phyloP scores from a whole-genome alignment of 106 monocot species.

The Amphibolis antarctica region DNA sequence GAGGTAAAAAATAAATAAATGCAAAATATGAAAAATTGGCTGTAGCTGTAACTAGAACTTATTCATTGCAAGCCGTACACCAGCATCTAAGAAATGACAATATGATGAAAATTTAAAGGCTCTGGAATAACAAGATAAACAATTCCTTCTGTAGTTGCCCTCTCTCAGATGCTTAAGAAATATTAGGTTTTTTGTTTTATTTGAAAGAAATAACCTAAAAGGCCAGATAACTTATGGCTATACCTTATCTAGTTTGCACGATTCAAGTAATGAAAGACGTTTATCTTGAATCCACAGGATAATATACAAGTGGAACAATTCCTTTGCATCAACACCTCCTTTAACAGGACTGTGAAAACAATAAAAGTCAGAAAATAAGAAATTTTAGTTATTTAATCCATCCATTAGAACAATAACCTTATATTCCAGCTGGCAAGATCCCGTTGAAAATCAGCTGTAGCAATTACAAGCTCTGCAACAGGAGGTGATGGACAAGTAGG shows the following conservation, averaged over 20 bases:
- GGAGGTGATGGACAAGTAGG: conserved; percentile 71
- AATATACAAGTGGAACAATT: conserved; percentile 93
- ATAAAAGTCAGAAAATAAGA: background rate
- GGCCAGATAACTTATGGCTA: background rate
- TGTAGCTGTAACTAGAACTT: no score
- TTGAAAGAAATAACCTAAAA: no score
- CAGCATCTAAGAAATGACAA: no score
- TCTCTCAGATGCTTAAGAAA: no score
- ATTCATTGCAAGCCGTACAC: no score
- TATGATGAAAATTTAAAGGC: no score
- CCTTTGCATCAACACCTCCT: conserved; percentile 93
- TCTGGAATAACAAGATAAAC: no score
- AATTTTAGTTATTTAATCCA: background rate
- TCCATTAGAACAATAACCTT: conserved; percentile 27
- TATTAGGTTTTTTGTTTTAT: no score
- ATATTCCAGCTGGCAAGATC: conserved; percentile 91
- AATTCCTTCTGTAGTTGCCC: no score
- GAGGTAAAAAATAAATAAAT: no score
- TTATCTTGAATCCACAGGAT: conserved; percentile 93
- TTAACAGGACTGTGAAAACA: conserved; percentile 54
- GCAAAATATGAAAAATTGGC: no score
- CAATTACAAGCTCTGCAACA: conserved; percentile 85
- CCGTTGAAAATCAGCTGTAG: conserved; percentile 86
- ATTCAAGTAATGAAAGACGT: conserved; percentile 63
- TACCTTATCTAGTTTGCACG: conserved; percentile 96